phyloP scores from a whole-genome alignment of 2,329 filamentous ascomycete genomes.

The Cladophialophora chaetospira region DNA sequence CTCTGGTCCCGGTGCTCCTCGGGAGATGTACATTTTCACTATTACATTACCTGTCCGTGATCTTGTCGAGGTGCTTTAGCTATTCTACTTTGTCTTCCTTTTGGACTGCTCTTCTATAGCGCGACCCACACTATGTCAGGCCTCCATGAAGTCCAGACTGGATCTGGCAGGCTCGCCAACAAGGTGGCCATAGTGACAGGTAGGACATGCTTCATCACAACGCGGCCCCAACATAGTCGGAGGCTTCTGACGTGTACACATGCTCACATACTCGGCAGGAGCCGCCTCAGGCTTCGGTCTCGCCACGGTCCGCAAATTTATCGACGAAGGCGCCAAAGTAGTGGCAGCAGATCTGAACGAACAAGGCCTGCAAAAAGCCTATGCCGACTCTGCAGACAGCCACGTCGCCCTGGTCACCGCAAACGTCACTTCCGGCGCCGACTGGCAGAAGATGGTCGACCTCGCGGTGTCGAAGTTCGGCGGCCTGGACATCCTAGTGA shows the following conservation, averaged over 20 bases:
- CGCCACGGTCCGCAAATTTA: slow-evolving; percentile 44
- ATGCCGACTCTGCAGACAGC: slow-evolving; percentile 9
- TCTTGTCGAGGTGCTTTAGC: neutral
- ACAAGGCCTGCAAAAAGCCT: slow-evolving; percentile 23
- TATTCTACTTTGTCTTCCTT: neutral
- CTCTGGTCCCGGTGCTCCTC: neutral
- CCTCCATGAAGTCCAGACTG: slow-evolving; percentile 31
- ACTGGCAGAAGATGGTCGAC: slow-evolving; percentile 32
- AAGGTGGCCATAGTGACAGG: slow-evolving; percentile 52
- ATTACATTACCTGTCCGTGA: neutral
- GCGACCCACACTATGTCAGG: slow-evolving; percentile 21
- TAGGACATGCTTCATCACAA: too few relatives aligned
- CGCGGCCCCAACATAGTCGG: too few relatives aligned
- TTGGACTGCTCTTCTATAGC: neutral
- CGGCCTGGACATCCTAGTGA: slow-evolving; percentile 30
- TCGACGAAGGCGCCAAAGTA: slow-evolving; percentile 46
- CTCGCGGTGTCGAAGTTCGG: slow-evolving; percentile 29
- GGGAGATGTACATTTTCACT: neutral
- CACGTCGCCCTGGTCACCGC: slow-evolving; percentile 24
- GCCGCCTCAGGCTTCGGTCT: slow-evolving; percentile 48
- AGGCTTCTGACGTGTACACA: too few relatives aligned
- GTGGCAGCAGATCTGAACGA: slow-evolving; percentile 46
- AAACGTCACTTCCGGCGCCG: slow-evolving; percentile 26
- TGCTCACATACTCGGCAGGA: slow-evolving; percentile 33
- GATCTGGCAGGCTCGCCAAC: slow-evolving; percentile 41